A percentile compares a stretch with the other conserved stretches of the same genome.
phyloP scores from a whole-genome alignment of 331 rosid species.

The Acacia concinna region DNA sequence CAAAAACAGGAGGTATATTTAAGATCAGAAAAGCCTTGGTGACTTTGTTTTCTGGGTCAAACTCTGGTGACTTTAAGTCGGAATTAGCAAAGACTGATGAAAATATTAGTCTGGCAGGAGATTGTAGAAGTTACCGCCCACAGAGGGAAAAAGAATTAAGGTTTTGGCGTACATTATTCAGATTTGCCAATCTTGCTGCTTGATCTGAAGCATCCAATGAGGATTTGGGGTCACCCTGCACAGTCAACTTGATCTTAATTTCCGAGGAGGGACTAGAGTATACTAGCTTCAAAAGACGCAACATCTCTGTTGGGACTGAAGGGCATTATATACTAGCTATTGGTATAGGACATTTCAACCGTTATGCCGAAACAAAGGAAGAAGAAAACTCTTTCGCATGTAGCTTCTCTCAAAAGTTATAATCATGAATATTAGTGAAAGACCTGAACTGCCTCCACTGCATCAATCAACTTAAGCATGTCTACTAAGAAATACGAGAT shows the following conservation, averaged over 20 bases:
- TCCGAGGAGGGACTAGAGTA: neutral
- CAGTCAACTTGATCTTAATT: neutral
- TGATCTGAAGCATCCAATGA: neutral
- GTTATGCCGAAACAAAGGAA: neutral
- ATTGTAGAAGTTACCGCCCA: neutral
- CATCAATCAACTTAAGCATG: constrained; percentile 2
- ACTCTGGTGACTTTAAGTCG: constrained; percentile 28
- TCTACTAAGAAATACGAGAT: neutral
- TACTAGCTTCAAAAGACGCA: neutral
- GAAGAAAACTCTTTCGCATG: neutral
- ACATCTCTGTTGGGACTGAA: neutral
- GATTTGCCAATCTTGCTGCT: constrained; percentile 13
- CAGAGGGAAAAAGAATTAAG: neutral
- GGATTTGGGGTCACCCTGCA: neutral
- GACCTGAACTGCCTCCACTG: neutral
- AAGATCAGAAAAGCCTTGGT: constrained; percentile 20
- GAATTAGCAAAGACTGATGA: constrained; percentile 30
- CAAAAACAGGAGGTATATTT: constrained; percentile 32
- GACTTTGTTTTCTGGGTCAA: constrained; percentile 9
- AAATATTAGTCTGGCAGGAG: neutral
- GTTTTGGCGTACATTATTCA: neutral
- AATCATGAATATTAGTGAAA: neutral
- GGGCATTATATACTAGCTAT: neutral
- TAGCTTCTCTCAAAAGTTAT: neutral
- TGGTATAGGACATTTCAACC: neutral